Percentiles rank a stretch among this genome's conserved stretches.
phyloP scores from a whole-genome alignment of 2,329 filamentous ascomycete genomes.

The Colletotrichum karsti region DNA sequence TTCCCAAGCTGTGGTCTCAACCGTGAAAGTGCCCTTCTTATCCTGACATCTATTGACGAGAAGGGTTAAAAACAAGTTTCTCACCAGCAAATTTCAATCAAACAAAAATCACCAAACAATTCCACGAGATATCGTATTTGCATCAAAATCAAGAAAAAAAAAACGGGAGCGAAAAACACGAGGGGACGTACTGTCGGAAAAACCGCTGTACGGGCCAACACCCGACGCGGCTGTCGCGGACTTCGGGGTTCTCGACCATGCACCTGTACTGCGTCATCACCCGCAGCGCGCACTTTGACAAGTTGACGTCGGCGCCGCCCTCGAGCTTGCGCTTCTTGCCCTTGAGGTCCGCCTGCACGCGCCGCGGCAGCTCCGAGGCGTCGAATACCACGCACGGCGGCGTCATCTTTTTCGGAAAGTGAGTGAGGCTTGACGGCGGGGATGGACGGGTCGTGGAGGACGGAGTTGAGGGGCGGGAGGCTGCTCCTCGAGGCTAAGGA shows the following conservation, averaged over 20 bases:
- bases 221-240: constrained; percentile 54
- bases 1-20: constrained; percentile 74
- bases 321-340: constrained; percentile 63
- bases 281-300: constrained; percentile 64
- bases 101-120: background rate
- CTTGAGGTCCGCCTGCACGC: constrained; percentile 55
- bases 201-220: constrained; percentile 68
- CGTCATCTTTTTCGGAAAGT: constrained; percentile 57
- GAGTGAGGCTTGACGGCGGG: background rate
- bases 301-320: constrained; percentile 51
- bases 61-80: background rate
- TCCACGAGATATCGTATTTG: too few species aligned
- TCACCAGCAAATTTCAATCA: background rate
- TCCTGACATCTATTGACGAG: constrained; percentile 61
- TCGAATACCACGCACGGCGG: constrained; percentile 65
- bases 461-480: constrained; percentile 54
- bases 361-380: constrained; percentile 57
- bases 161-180: background rate
- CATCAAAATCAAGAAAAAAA: too few species aligned
- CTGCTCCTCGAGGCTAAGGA: constrained; percentile 65
- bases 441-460: constrained; percentile 43
- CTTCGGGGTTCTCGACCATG: constrained; percentile 57
- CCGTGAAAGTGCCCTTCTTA: constrained; percentile 63
- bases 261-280: constrained; percentile 70
- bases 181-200: constrained; percentile 63